Conservation (phyloP, 306 rosid species). For the Dryas octopetala region DNA sequence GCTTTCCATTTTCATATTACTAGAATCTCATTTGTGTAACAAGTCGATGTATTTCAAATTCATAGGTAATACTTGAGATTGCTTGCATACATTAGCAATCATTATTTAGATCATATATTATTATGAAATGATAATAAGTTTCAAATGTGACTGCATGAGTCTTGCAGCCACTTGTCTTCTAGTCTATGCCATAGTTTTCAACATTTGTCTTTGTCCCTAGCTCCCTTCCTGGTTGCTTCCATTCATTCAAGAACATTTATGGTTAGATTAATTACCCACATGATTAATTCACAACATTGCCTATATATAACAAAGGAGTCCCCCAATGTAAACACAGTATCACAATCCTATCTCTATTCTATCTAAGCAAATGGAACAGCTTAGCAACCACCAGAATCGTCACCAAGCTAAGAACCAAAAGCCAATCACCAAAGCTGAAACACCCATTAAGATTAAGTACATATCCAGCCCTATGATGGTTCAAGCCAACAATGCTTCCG, state of each 20-base stretch:
- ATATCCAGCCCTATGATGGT: constrained; percentile 54
- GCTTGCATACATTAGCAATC: no score
- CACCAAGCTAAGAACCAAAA: constrained; percentile 3
- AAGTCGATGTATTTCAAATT: no score
- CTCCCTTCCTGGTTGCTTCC: constrained; percentile 12
- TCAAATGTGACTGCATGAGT: background rate
- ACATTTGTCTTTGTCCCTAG: background rate
- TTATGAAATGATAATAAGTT: no score
- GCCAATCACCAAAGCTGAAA: constrained; percentile 12
- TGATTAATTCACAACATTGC: background rate
- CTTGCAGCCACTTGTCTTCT: background rate
- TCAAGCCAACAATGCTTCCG: constrained; percentile 40
- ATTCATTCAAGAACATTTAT: background rate
- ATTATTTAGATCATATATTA: no score
- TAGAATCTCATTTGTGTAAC: no score
- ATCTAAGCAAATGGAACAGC: constrained; percentile 19
- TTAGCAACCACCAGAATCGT: background rate
- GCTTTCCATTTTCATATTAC: no score
- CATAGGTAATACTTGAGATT: no score
- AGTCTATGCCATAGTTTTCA: background rate
- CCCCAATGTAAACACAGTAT: background rate
- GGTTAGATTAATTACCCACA: background rate
- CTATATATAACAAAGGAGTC: background rate
- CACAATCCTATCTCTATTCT: constrained; percentile 3
- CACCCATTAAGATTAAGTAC: constrained; percentile 45